These are phyloP conservation scores for Crithidia brevicula DNA, from an alignment of 208 protist genomes.

Conservation along the genomic window DNA sequence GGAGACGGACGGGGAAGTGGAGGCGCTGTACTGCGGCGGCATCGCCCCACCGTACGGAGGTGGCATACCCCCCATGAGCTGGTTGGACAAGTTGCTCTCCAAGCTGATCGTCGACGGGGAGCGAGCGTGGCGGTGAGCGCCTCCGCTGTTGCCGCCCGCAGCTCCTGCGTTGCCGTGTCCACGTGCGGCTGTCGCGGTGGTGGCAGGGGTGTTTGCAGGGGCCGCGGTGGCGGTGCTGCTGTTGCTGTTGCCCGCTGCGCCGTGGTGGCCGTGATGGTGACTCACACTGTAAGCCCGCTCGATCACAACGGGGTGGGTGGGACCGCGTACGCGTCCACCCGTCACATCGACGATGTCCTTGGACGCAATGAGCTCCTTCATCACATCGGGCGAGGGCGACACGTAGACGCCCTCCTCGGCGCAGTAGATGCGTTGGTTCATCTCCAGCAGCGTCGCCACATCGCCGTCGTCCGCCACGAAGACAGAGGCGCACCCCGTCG, in stretches of 20 bases:
- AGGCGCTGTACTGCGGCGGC: conserved; percentile 26
- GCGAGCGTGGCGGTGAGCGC: conserved; percentile 11
- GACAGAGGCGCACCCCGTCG: conserved; percentile 83
- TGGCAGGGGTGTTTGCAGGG: not conserved
- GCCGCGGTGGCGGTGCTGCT: not conserved
- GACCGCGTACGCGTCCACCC: conserved; percentile 59
- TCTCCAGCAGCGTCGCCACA: conserved; percentile 47
- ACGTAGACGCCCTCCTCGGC: conserved; percentile 68
- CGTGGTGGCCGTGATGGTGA: conserved; percentile 31
- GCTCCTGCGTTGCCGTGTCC: not conserved
- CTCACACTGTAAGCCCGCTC: conserved; percentile 72
- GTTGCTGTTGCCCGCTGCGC: not conserved
- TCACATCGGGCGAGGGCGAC: conserved; percentile 49
- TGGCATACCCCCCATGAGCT: conserved; percentile 21
- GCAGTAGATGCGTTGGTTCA: conserved; percentile 87
- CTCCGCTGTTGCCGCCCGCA: conserved; percentile 2
- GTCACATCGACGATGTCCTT: conserved; percentile 58
- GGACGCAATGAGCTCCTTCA: conserved; percentile 57
- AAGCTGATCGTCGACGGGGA: conserved; percentile 11
- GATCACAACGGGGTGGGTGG: conserved; percentile 79
- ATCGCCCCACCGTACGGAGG: conserved; percentile 23
- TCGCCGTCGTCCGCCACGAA: conserved; percentile 61
- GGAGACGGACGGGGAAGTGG: not conserved
- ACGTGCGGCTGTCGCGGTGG: not conserved
- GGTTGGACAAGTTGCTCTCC: conserved; percentile 28